Evolutionary conservation across 164 flowering plant species (phyloP).

Genomic region (Berberis vulgaris): DNA sequence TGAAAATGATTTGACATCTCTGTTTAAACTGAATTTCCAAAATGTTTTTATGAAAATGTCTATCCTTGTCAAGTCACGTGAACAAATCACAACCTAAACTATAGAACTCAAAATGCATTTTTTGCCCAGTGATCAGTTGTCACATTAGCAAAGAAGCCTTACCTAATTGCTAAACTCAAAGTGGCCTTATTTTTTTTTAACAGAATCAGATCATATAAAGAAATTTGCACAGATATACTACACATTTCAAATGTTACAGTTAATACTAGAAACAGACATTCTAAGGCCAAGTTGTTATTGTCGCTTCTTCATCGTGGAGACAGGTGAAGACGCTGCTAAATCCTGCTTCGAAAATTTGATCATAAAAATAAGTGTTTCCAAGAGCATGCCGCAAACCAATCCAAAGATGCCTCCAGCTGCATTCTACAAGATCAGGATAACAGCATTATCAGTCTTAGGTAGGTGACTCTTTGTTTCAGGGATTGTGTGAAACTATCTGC

Average conservation of each 20-base stretch:
- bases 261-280: neutral
- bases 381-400: slow-evolving; percentile 65
- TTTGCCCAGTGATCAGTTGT: too few species aligned
- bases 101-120: too few species aligned
- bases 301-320: slow-evolving; percentile 45
- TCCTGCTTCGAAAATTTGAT: slow-evolving; percentile 43
- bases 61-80: too few species aligned
- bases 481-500: neutral
- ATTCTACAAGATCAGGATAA: slow-evolving; percentile 32
- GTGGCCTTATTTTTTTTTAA: too few species aligned
- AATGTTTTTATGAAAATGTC: too few species aligned
- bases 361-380: slow-evolving; percentile 86
- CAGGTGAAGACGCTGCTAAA: slow-evolving; percentile 19
- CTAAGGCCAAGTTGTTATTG: slow-evolving; percentile 22
- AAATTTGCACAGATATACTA: neutral
- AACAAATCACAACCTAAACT: too few species aligned
- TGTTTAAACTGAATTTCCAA: too few species aligned
- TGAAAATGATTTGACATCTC: too few species aligned
- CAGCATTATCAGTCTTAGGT: neutral
- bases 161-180: too few species aligned
- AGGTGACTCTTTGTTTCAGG: neutral
- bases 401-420: slow-evolving; percentile 95
- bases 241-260: neutral
- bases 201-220: too few species aligned
- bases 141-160: too few species aligned